Percentiles rank a stretch among this genome's conserved stretches.
Conservation (phyloP, 345 rosid genomes). For the Brassica juncea region DNA sequence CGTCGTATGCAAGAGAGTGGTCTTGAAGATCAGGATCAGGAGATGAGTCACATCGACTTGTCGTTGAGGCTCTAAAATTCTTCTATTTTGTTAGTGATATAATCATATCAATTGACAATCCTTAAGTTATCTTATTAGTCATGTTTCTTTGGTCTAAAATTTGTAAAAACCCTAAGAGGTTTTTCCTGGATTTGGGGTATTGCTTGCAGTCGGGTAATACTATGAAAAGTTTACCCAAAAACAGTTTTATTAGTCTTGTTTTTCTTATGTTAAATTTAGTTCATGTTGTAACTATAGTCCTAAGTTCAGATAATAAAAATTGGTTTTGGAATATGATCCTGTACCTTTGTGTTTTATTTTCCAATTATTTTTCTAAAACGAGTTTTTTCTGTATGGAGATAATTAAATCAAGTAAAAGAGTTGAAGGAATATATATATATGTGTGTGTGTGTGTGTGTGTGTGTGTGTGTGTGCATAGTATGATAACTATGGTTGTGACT, state of each 20-base stretch:
- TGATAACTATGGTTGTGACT: background rate
- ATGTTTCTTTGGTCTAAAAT: background rate
- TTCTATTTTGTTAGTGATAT: constrained; percentile 21
- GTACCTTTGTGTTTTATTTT: background rate
- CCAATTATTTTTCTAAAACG: no score
- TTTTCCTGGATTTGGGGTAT: no score
- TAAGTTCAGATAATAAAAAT: constrained; percentile 15
- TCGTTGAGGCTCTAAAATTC: constrained; percentile 68
- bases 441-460: no score
- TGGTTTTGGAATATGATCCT: background rate
- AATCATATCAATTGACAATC: constrained; percentile 24
- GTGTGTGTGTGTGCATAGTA: no score
- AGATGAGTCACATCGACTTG: constrained; percentile 69
- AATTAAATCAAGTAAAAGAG: no score
- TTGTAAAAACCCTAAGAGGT: no score
- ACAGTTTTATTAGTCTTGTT: no score
- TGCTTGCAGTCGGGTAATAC: no score
- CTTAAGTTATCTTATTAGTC: background rate
- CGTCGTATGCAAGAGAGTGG: constrained; percentile 45
- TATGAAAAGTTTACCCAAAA: no score
- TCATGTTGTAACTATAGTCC: constrained; percentile 23
- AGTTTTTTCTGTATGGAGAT: no score
- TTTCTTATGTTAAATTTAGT: constrained; percentile 5
- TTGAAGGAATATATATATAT: no score
- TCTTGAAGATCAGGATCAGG: constrained; percentile 64